Evolutionary conservation across 2,329 filamentous ascomycete genomes (phyloP), one percentile per base, ranked within the genome.

Genomic region (Colletotrichum plurivorum): DNA sequence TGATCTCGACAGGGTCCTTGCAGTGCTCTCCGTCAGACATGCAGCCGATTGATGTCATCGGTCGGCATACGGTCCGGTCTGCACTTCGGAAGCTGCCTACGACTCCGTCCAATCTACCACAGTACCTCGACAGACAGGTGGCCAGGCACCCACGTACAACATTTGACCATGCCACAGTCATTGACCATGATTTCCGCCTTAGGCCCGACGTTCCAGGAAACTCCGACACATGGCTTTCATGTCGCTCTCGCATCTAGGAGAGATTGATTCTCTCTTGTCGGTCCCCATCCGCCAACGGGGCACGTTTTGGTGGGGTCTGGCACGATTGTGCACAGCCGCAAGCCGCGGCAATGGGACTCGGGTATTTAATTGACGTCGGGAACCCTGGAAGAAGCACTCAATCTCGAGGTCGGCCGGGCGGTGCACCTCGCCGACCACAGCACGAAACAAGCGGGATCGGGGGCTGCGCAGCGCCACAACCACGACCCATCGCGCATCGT

Each of bases 271-370:
- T 13, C 54, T 22, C 25, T 51, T 20, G 43, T 36, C 31, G 41
- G 61, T 59, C 48, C 55, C 43, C 55, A 27, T 45, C 41, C 53
- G 54, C 39, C 43, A 53, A 53, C 48, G 22, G 61, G 61, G 25
- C 39, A 36, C 13, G 15, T 45, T 55, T 36, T 18, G 25, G 62
- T 58, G 66, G 52, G 43, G 49, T 27, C 54, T 60, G 36, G 55
- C 41, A 60, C 49, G 22, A 58, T 69, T 69, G 22, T 60, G 62
- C 55, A 69, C 62, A 69, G 66, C 66, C 66, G 66, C 61, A 69
- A 25, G 61, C 53, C 62, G 66, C 54, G 48, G 43, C 22, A 61
- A 55, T 51, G 31, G 52, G 39, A 52, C 52, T 67, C 52, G 58
- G 52, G 13, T 45, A 39, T 63, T 57, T 57, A 22, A 45, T 46